phyloP scores from a whole-genome alignment of 192 early-diverging fungal species.

The Chytriomyces hyalinus region DNA sequence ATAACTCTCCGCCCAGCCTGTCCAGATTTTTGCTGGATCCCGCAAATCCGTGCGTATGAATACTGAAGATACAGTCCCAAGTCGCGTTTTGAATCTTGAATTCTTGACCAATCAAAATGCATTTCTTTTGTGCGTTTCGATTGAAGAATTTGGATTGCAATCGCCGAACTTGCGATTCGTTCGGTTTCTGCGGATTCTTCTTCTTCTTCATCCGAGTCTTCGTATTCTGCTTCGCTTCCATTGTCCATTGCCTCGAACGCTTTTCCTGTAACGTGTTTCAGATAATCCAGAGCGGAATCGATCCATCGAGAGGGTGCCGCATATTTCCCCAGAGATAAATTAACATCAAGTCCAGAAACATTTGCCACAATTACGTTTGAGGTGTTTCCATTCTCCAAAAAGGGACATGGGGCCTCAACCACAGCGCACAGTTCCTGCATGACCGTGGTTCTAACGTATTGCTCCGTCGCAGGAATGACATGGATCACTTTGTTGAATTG shows the following conservation, averaged over 20 bases:
- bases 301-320: background rate
- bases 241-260: background rate
- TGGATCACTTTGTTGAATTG: background rate
- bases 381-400: background rate
- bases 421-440: background rate
- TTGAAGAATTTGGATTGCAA: conserved; percentile 23
- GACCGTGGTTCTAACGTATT: background rate
- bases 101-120: conserved; percentile 25
- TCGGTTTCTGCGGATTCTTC: background rate
- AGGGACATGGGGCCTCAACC: background rate
- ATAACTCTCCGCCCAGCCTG: background rate
- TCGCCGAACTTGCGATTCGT: conserved; percentile 1
- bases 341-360: background rate
- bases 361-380: background rate
- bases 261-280: background rate
- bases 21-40: conserved; percentile 8
- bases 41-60: conserved; percentile 23
- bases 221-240: conserved; percentile 14
- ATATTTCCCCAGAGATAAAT: background rate
- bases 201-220: conserved; percentile 12
- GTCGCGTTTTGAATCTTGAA: conserved; percentile 15
- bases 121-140: conserved; percentile 10
- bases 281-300: background rate
- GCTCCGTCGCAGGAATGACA: background rate
- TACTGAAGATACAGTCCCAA: conserved; percentile 30